Evolutionary conservation across 495 filamentous ascomycete genomes (phyloP).

Genomic region (Tuber brumale): DNA sequence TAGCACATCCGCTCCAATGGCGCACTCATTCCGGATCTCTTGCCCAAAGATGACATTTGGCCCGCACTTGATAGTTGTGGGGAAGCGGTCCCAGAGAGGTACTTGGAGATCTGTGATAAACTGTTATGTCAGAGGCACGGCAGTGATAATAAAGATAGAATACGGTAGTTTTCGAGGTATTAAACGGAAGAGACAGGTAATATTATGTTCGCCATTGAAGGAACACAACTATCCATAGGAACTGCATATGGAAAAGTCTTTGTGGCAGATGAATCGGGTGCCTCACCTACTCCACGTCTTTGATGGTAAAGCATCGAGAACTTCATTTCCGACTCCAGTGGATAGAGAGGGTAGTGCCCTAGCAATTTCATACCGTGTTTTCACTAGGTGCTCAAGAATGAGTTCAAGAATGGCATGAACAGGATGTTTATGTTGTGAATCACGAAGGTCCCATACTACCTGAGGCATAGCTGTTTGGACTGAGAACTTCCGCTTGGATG

Average conservation of each 20-base stretch:
- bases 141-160: neutral
- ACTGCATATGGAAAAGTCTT: neutral
- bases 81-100: neutral
- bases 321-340: neutral
- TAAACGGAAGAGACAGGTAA: neutral
- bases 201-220: neutral
- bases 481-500: neutral
- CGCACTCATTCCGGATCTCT: neutral
- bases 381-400: neutral
- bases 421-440: neutral
- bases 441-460: neutral
- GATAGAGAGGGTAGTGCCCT: conserved; percentile 9
- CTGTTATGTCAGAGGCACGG: neutral
- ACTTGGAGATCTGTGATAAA: neutral
- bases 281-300: neutral
- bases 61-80: neutral
- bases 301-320: neutral
- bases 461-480: neutral
- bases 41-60: neutral
- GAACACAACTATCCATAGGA: neutral
- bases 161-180: neutral
- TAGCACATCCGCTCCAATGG: neutral
- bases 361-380: conserved; percentile 4
- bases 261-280: neutral
- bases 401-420: conserved; percentile 15